Evolutionary conservation across 2,329 filamentous ascomycete genomes (phyloP).

Genomic region (Phoma sp.): DNA sequence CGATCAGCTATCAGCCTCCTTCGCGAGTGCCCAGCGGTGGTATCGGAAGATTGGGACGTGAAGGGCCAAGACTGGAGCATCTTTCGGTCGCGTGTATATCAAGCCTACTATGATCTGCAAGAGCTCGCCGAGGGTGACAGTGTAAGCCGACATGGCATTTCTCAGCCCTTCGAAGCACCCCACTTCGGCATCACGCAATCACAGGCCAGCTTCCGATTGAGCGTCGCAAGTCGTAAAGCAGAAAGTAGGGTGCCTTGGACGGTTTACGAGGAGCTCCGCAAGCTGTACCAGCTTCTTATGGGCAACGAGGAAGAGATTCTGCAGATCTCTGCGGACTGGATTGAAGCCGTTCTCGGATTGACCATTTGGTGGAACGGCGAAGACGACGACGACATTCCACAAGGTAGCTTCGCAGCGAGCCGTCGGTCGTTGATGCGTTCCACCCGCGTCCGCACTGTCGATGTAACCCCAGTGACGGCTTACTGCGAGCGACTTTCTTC

Average conservation of each 20-base stretch:
- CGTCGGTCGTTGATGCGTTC: constrained; percentile 50
- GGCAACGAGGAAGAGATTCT: constrained; percentile 78
- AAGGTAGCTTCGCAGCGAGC: constrained; percentile 53
- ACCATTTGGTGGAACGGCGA: constrained; percentile 92
- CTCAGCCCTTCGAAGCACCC: constrained; percentile 52
- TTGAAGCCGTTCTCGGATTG: constrained; percentile 82
- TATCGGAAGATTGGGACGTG: constrained; percentile 78
- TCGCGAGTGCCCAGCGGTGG: constrained; percentile 72
- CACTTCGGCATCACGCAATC: constrained; percentile 50
- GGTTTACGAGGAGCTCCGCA: constrained; percentile 83
- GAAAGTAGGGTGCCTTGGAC: constrained; percentile 89
- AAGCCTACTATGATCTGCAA: constrained; percentile 72
- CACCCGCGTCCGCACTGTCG: constrained; percentile 53
- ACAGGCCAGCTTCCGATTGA: constrained; percentile 65
- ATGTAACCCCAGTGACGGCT: constrained; percentile 64
- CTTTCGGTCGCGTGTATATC: constrained; percentile 76
- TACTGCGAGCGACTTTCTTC: constrained; percentile 77
- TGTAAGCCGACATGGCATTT: constrained; percentile 52
- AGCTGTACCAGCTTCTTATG: constrained; percentile 79
- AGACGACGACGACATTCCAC: constrained; percentile 55
- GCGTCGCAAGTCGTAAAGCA: constrained; percentile 72
- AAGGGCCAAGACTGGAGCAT: constrained; percentile 81
- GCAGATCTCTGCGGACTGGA: constrained; percentile 83
- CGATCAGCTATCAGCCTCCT: constrained; percentile 72
- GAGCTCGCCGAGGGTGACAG: constrained; percentile 79